phyloP scores from a whole-genome alignment of 306 rosid genomes.

The Ziziphus jujuba region DNA sequence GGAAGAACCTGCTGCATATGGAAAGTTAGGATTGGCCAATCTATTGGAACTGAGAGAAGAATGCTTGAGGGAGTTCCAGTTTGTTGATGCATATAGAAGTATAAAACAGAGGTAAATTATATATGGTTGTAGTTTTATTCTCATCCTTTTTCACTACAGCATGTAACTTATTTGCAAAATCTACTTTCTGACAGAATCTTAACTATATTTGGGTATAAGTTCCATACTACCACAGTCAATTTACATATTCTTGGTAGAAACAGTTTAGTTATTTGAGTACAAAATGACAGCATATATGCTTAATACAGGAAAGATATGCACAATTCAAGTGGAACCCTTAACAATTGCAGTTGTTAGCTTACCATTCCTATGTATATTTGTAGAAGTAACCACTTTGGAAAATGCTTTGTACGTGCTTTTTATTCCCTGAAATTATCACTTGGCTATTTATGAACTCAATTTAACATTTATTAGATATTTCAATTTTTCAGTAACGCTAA shows the following conservation, averaged over 20 bases:
- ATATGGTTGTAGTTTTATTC: neutral
- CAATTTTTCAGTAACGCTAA: no score
- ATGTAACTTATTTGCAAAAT: neutral
- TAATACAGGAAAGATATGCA: no score
- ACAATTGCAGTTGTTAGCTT: no score
- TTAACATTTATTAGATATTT: no score
- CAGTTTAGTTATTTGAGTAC: no score
- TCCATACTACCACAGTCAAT: no score
- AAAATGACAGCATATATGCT: no score
- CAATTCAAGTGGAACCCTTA: no score
- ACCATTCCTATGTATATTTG: no score
- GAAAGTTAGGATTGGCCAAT: slow-evolving; percentile 92
- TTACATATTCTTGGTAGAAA: no score
- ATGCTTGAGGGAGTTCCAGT: slow-evolving; percentile 97
- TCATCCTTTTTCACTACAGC: neutral
- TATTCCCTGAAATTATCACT: neutral
- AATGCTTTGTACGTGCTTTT: neutral
- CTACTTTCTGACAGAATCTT: neutral
- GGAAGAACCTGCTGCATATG: slow-evolving; percentile 98
- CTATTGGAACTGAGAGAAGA: slow-evolving; percentile 97
- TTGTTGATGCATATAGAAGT: slow-evolving; percentile 89
- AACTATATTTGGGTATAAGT: neutral
- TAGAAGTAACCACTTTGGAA: no score
- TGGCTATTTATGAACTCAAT: no score
- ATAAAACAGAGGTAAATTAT: slow-evolving; percentile 82